Evolutionary conservation across 257 asterid genomes (phyloP).

Genomic region (Gynochthodes officinalis): DNA sequence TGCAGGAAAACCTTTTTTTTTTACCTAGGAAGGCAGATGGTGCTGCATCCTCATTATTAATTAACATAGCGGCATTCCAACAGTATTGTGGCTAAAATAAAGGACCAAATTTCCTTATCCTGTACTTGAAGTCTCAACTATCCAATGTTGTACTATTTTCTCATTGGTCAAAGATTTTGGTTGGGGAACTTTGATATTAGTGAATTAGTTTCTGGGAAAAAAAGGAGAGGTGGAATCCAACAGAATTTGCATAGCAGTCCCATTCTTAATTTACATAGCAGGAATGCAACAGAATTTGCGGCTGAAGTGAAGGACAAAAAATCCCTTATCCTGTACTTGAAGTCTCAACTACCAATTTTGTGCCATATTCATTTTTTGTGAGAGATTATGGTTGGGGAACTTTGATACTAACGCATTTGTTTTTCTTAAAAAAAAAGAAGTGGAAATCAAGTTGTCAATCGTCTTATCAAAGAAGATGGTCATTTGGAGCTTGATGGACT

Average conservation of each 20-base stretch:
- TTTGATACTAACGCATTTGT: background rate
- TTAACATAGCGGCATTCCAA: background rate
- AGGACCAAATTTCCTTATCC: background rate
- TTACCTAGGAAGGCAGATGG: background rate
- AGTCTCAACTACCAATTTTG: background rate
- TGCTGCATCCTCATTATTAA: background rate
- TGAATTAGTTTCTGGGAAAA: background rate
- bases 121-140: background rate
- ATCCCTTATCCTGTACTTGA: background rate
- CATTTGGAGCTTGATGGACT: background rate
- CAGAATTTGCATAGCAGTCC: too few relatives aligned
- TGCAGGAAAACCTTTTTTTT: background rate
- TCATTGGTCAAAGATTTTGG: background rate
- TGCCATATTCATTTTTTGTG: background rate
- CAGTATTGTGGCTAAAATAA: background rate
- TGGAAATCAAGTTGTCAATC: background rate
- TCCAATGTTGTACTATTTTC: background rate
- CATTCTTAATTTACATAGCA: background rate
- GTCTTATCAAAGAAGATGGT: background rate
- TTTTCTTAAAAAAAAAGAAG: background rate
- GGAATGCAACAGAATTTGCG: background rate
- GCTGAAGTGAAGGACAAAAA: background rate
- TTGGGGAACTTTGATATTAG: background rate
- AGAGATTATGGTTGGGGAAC: background rate
- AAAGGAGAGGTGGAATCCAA: background rate